Evolutionary conservation across 177 flowering plant genomes (phyloP).

Genomic region (Tripterygium wilfordii): DNA sequence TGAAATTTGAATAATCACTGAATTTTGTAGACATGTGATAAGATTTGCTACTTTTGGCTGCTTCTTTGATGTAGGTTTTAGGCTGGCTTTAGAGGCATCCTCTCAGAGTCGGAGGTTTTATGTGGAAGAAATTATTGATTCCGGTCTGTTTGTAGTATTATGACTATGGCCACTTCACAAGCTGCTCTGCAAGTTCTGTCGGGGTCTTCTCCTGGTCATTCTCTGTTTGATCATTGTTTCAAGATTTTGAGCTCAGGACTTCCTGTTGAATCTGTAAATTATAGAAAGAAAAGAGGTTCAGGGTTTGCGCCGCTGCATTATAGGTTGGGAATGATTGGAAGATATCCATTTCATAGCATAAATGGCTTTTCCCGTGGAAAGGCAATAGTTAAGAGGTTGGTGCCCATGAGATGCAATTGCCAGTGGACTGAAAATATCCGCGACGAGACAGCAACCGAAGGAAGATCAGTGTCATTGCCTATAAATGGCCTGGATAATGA

Average conservation of each 20-base stretch:
- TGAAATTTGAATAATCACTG: too few relatives aligned
- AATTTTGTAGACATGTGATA: too few relatives aligned
- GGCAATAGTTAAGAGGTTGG: conserved; percentile 1
- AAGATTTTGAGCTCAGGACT: conserved; percentile 12
- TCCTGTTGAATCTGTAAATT: conserved; percentile 12
- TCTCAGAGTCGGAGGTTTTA: too few relatives aligned
- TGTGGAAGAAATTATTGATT: too few relatives aligned
- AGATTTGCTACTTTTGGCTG: too few relatives aligned
- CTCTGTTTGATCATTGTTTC: conserved; percentile 13
- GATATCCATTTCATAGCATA: conserved; percentile 9
- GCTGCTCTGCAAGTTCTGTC: conserved; percentile 33
- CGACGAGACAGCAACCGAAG: conserved; percentile 26
- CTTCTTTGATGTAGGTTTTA: too few relatives aligned
- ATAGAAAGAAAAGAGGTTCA: conserved; percentile 10
- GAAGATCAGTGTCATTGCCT: conserved; percentile 8
- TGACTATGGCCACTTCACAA: conserved; percentile 41
- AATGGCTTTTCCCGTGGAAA: conserved; percentile 8
- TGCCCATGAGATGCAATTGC: conserved; percentile 30
- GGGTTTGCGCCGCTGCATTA: conserved; percentile 1
- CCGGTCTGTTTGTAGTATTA: not conserved
- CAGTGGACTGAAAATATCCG: conserved; percentile 28
- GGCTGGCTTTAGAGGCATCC: too few relatives aligned
- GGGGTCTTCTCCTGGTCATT: conserved; percentile 17
- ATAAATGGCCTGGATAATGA: conserved; percentile 21
- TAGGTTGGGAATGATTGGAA: conserved; percentile 8